A percentile compares a stretch with the other conserved stretches of the same genome.
Evolutionary conservation across 306 rosid species (phyloP).

Genomic region (Mucuna pruriens): DNA sequence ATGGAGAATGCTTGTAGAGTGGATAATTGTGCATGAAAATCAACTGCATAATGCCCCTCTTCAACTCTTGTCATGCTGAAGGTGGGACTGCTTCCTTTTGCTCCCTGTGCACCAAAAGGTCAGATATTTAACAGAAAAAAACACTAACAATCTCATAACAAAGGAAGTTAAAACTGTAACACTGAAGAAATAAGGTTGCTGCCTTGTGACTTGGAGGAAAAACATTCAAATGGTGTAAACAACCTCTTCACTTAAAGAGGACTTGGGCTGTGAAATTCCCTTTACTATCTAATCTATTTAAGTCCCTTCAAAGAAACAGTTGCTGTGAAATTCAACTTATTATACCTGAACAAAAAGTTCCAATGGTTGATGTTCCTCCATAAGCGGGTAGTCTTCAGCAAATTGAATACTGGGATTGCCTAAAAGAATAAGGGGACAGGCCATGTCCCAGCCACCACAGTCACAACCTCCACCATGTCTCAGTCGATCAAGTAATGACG

Average conservation of each 20-base stretch:
- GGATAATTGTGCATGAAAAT: conserved; percentile 88
- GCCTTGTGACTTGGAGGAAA: not conserved
- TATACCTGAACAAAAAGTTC: conserved; percentile 86
- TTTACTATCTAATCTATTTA: not conserved
- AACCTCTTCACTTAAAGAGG: not conserved
- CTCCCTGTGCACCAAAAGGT: conserved; percentile 61
- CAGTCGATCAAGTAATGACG: conserved; percentile 81
- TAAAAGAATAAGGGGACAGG: conserved; percentile 82
- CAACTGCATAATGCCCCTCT: conserved; percentile 82
- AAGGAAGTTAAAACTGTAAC: not conserved
- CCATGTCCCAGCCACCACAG: conserved; percentile 99
- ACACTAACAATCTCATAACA: conserved; percentile 9
- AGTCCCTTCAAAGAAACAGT: conserved; percentile 33
- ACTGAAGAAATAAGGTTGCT: not conserved
- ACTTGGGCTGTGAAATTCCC: not conserved
- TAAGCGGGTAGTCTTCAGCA: conserved; percentile 52
- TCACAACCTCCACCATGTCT: conserved; percentile 93
- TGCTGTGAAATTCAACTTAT: conserved; percentile 30
- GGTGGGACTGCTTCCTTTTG: conserved; percentile 71
- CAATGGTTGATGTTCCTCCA: conserved; percentile 59
- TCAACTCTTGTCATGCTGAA: conserved; percentile 69
- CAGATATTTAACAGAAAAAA: conserved; percentile 19
- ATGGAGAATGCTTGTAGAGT: conserved; percentile 91
- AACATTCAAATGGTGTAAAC: not conserved
- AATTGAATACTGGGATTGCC: conserved; percentile 66